These are phyloP conservation scores for Drosera spatulata DNA, from an alignment of 179 eudicot genomes.

Conservation along the genomic window DNA sequence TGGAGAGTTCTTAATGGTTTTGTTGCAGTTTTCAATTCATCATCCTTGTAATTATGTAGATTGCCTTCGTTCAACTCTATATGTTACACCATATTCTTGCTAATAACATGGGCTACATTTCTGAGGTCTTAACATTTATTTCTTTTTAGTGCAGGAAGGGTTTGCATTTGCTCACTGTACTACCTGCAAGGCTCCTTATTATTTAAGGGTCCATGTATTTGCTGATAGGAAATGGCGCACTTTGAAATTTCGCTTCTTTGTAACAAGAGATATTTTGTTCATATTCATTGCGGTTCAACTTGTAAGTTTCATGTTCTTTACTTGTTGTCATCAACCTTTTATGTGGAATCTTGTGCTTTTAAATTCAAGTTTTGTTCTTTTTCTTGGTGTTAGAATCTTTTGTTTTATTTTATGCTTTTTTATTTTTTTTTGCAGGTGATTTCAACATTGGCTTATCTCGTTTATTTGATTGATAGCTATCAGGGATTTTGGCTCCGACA, in stretches of 20 bases:
- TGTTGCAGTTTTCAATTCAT: too few relatives aligned
- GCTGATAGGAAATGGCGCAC: slow-evolving; percentile 95
- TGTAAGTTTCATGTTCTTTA: slow-evolving; percentile 40
- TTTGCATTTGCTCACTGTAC: slow-evolving; percentile 99
- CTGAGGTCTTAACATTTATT: background rate
- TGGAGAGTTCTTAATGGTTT: too few relatives aligned
- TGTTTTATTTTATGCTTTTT: background rate
- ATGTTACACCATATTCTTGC: background rate
- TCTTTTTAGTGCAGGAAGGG: slow-evolving; percentile 65
- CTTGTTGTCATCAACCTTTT: background rate
- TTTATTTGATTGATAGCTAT: slow-evolving; percentile 64
- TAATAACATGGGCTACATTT: background rate
- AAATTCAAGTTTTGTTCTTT: background rate
- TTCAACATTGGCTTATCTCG: slow-evolving; percentile 59
- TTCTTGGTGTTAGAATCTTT: too few relatives aligned
- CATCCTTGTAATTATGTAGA: background rate
- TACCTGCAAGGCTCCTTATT: slow-evolving; percentile 95
- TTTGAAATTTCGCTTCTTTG: slow-evolving; percentile 89
- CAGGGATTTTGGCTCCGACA: slow-evolving; percentile 76
- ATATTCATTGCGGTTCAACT: slow-evolving; percentile 87
- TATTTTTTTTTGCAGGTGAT: slow-evolving; percentile 33
- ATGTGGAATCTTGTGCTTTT: background rate
- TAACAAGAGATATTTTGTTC: slow-evolving; percentile 82
- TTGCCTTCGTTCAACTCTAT: background rate
- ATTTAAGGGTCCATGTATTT: slow-evolving; percentile 73